Conservation (phyloP, 306 rosid species). For the Astragalus glycyphyllos region DNA sequence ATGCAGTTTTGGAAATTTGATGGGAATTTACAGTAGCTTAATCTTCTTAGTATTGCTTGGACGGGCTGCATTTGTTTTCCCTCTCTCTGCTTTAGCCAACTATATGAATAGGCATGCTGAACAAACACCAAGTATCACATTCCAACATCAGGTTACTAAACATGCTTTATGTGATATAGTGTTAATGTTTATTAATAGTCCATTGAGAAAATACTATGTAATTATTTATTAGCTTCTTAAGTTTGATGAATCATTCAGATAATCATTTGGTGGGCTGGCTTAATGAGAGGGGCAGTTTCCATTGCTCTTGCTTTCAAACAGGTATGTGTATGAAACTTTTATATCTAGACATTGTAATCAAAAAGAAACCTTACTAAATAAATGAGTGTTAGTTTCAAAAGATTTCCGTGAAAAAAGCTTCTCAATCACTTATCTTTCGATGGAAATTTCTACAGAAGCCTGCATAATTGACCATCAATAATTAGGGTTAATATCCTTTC, state of each 20-base stretch:
- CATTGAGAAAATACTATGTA: not conserved
- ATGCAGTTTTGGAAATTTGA: conserved; percentile 63
- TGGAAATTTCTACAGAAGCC: too few relatives aligned
- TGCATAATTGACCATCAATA: too few relatives aligned
- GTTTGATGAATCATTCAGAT: conserved; percentile 51
- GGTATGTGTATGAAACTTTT: conserved; percentile 45
- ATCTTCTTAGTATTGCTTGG: conserved; percentile 72
- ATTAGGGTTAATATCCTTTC: too few relatives aligned
- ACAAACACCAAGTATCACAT: conserved; percentile 57
- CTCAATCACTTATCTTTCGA: too few relatives aligned
- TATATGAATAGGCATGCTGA: conserved; percentile 55
- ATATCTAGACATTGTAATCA: conserved; percentile 8
- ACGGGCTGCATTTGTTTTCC: conserved; percentile 87
- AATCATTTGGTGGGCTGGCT: conserved; percentile 96
- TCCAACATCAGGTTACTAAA: conserved; percentile 67
- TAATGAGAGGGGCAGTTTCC: conserved; percentile 93
- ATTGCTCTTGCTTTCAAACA: conserved; percentile 95
- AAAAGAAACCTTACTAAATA: too few relatives aligned
- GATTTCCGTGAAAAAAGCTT: too few relatives aligned
- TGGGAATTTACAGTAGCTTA: conserved; percentile 61
- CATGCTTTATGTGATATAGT: conserved; percentile 10
- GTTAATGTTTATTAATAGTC: not conserved
- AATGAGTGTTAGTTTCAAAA: too few relatives aligned
- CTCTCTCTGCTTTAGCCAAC: conserved; percentile 76
- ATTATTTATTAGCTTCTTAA: not conserved